phyloP scores from a whole-genome alignment of 2,329 filamentous ascomycete species.

The Madurella mycetomatis region DNA sequence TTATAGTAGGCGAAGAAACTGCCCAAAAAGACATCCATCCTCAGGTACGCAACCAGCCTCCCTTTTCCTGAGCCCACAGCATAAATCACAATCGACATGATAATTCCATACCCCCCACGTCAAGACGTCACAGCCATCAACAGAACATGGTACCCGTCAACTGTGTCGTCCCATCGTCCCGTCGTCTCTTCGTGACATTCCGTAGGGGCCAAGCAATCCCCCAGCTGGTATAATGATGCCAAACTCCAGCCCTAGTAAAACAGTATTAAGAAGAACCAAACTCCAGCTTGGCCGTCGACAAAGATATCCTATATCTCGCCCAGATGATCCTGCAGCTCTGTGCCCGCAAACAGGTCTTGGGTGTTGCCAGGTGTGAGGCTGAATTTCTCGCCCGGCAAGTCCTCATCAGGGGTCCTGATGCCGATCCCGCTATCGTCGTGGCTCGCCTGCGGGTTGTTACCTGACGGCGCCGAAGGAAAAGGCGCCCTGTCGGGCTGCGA shows the following conservation, averaged over 20 bases:
- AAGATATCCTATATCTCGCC: conserved; percentile 10
- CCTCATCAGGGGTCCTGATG: conserved; percentile 63
- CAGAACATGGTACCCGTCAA: conserved; percentile 8
- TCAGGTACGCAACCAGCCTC: neutral
- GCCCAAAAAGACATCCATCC: conserved; percentile 1
- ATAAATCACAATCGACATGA: conserved; percentile 8
- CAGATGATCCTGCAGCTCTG: conserved; percentile 25
- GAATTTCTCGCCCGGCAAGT: conserved; percentile 59
- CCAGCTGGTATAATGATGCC: conserved; percentile 10
- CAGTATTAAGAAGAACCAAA: conserved; percentile 10
- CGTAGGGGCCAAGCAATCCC: conserved; percentile 3
- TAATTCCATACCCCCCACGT: neutral
- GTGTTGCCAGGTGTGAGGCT: conserved; percentile 29
- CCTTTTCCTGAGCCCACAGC: conserved; percentile 3
- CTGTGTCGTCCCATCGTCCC: conserved; percentile 20
- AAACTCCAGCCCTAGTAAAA: conserved; percentile 27
- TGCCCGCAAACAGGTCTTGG: conserved; percentile 28
- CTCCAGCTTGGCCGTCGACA: neutral
- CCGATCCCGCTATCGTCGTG: conserved; percentile 74
- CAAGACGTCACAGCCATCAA: conserved; percentile 7
- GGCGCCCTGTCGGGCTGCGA: conserved; percentile 48
- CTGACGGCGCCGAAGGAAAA: conserved; percentile 42
- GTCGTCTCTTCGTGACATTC: conserved; percentile 18
- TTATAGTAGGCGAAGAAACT: neutral
- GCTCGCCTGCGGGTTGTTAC: conserved; percentile 36